These are phyloP conservation scores for Penicillium oxalicum DNA, from an alignment of 2,329 filamentous ascomycete species.

Conservation along the genomic window DNA sequence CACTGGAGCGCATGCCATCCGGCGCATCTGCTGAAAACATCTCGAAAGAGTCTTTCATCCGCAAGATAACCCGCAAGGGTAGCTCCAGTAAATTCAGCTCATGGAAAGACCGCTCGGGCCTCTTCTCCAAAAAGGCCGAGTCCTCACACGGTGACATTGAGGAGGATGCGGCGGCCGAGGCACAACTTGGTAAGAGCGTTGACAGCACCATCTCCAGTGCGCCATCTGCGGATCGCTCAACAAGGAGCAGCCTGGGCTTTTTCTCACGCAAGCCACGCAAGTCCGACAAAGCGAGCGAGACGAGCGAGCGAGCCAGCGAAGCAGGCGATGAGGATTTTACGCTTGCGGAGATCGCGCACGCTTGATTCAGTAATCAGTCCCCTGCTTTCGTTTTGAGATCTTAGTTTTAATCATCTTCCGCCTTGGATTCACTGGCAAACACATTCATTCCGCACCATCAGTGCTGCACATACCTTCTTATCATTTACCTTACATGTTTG, in stretches of 20 bases:
- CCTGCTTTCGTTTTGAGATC: neutral
- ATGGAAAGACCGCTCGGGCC: slow-evolving; percentile 45
- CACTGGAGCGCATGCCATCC: slow-evolving; percentile 43
- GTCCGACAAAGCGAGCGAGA: slow-evolving; percentile 40
- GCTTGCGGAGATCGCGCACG: slow-evolving; percentile 28
- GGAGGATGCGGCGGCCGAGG: slow-evolving; percentile 37
- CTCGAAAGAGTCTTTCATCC: slow-evolving; percentile 47
- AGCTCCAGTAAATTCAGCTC: slow-evolving; percentile 48
- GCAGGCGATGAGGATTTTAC: slow-evolving; percentile 37
- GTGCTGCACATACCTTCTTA: too few relatives aligned
- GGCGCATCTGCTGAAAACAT: slow-evolving; percentile 37
- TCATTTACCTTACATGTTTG: too few relatives aligned
- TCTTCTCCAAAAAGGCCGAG: slow-evolving; percentile 45
- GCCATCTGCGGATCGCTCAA: slow-evolving; percentile 39
- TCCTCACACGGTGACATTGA: slow-evolving; percentile 41
- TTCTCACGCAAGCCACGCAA: slow-evolving; percentile 45
- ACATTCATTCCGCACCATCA: too few relatives aligned
- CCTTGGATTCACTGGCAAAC: too few relatives aligned
- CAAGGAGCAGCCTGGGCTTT: slow-evolving; percentile 41
- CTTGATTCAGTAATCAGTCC: slow-evolving; percentile 6
- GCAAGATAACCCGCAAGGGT: slow-evolving; percentile 47
- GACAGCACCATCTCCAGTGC: slow-evolving; percentile 39
- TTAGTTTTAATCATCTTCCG: neutral
- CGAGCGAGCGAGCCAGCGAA: slow-evolving; percentile 40
- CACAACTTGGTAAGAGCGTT: slow-evolving; percentile 39